These are phyloP conservation scores for Nigrospora sphaerica DNA, from an alignment of 2,329 filamentous ascomycete species.

Conservation along the genomic window DNA sequence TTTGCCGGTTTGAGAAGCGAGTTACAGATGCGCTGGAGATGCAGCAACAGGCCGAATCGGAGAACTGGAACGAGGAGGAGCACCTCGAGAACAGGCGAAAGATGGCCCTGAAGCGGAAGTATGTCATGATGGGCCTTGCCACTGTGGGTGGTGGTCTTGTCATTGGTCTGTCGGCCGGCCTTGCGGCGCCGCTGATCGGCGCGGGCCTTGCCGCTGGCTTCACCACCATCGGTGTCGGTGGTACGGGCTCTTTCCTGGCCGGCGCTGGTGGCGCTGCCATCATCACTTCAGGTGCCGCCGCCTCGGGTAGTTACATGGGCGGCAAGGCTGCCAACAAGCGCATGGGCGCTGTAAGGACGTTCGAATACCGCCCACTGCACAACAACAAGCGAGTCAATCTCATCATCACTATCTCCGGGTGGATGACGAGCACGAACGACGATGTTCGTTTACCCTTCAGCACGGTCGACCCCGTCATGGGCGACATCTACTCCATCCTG, in stretches of 20 bases:
- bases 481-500: constrained; percentile 90
- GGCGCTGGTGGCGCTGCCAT: constrained; percentile 89
- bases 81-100: constrained; percentile 86
- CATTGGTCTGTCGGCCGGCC: constrained; percentile 87
- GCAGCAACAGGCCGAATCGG: constrained; percentile 89
- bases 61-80: constrained; percentile 96
- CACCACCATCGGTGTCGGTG: constrained; percentile 86
- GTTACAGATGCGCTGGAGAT: constrained; percentile 96
- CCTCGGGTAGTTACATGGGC: constrained; percentile 82
- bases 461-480: constrained; percentile 96
- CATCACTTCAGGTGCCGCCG: constrained; percentile 82
- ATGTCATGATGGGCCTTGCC: constrained; percentile 93
- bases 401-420: constrained; percentile 90
- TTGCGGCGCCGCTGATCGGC: constrained; percentile 89
- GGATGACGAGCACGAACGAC: constrained; percentile 98
- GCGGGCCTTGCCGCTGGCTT: constrained; percentile 91
- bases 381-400: constrained; percentile 98
- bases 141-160: constrained; percentile 93
- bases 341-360: constrained; percentile 89
- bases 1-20: constrained; percentile 93
- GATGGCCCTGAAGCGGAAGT: constrained; percentile 70
- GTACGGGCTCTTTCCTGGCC: constrained; percentile 82
- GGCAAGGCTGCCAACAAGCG: constrained; percentile 77
- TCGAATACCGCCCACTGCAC: constrained; percentile 92
- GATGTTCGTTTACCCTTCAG: constrained; percentile 93